A percentile compares a stretch with the other conserved stretches of the same genome.
phyloP scores from a whole-genome alignment of 345 rosid genomes.

The Lepidium aucheri region DNA sequence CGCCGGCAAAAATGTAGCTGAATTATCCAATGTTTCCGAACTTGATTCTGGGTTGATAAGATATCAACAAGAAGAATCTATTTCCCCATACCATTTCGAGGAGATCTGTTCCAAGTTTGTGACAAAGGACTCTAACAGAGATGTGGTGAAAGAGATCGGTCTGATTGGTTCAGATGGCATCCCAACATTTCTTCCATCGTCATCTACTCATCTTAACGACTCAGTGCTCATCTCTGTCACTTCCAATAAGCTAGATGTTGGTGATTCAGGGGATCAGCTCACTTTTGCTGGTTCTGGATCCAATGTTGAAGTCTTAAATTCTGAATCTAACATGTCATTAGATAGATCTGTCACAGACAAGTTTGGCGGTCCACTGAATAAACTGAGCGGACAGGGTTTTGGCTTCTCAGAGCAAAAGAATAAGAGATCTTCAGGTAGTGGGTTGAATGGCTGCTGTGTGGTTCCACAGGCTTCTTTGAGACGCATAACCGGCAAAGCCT shows the following conservation, averaged over 20 bases:
- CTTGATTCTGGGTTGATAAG: conserved; percentile 49
- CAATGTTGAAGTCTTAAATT: conserved; percentile 23
- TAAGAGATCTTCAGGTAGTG: conserved; percentile 26
- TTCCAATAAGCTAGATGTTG: conserved; percentile 23
- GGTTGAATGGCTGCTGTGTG: conserved; percentile 42
- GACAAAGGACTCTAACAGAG: conserved; percentile 74
- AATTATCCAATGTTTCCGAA: conserved; percentile 34
- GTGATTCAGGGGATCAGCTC: conserved; percentile 28
- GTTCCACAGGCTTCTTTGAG: conserved; percentile 71
- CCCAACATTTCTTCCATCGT: conserved; percentile 51
- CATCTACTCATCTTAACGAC: conserved; percentile 45
- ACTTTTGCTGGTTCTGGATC: conserved; percentile 21
- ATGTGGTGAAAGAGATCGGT: conserved; percentile 76
- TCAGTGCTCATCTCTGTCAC: conserved; percentile 34
- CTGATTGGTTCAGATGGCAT: conserved; percentile 72
- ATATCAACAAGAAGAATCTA: conserved; percentile 42
- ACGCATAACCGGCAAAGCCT: conserved; percentile 56
- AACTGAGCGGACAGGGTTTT: conserved; percentile 25
- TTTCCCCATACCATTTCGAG: conserved; percentile 55
- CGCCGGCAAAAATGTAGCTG: conserved; percentile 25
- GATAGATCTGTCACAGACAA: conserved; percentile 27
- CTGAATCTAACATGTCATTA: conserved; percentile 22
- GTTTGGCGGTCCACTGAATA: conserved; percentile 10
- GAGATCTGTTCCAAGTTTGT: conserved; percentile 71
- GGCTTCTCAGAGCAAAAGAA: conserved; percentile 39